phyloP scores from a whole-genome alignment of 225 moss, liverwort and hornwort genomes.

The Pseudoscleropodium purum region DNA sequence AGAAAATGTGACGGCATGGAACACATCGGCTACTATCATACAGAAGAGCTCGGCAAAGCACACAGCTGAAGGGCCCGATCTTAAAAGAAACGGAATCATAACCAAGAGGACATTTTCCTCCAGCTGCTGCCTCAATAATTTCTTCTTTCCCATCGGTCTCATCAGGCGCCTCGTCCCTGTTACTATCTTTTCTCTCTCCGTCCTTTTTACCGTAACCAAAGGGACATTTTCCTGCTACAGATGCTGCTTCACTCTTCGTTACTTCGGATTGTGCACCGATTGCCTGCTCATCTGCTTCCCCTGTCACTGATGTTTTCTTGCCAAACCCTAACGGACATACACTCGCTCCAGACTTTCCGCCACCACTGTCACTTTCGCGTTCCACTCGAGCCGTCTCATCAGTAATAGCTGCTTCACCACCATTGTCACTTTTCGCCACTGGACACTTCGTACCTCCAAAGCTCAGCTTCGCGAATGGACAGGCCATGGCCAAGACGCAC shows the following conservation, averaged over 20 bases:
- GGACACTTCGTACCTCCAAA: slow-evolving; percentile 5
- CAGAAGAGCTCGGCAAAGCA: slow-evolving; percentile 79
- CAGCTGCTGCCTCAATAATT: slow-evolving; percentile 9
- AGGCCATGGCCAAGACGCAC: slow-evolving; percentile 20
- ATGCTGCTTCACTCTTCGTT: neutral
- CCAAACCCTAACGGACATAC: slow-evolving; percentile 31
- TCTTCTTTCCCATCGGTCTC: slow-evolving; percentile 12
- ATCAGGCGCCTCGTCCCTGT: neutral
- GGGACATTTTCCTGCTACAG: slow-evolving; percentile 25
- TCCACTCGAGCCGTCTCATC: neutral
- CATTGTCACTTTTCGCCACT: neutral
- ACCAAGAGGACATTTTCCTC: slow-evolving; percentile 81
- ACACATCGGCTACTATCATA: slow-evolving; percentile 79
- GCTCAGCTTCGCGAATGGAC: slow-evolving; percentile 41
- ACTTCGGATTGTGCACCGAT: neutral
- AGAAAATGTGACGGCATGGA: slow-evolving; percentile 85
- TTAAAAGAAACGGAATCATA: slow-evolving; percentile 89
- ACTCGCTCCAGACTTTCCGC: neutral
- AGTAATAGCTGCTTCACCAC: neutral
- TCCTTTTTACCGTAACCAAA: slow-evolving; percentile 20
- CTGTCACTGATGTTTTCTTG: neutral
- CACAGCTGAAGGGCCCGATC: slow-evolving; percentile 94
- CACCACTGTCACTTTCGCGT: neutral
- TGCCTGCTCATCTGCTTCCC: neutral
- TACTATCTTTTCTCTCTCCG: neutral